phyloP scores from a whole-genome alignment of 1,139 yeast genomes.

The Suhomyces taliae region DNA sequence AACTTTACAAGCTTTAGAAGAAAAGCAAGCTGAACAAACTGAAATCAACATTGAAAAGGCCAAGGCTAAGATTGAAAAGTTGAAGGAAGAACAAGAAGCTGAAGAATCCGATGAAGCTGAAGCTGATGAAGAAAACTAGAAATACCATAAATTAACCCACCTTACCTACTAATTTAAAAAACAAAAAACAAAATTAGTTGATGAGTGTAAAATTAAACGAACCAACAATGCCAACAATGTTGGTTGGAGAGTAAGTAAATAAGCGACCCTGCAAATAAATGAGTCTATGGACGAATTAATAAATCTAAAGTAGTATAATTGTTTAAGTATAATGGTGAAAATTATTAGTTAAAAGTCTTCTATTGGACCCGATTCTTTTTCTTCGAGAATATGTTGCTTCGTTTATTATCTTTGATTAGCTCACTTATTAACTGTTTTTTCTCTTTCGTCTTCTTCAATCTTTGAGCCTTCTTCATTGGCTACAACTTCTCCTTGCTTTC shows the following conservation, averaged over 20 bases:
- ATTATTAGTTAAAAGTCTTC: no score
- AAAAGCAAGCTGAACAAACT: slow-evolving; percentile 81
- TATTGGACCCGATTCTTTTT: no score
- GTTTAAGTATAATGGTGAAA: no score
- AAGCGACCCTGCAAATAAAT: not conserved
- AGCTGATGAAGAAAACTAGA: slow-evolving; percentile 21
- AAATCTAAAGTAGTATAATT: no score
- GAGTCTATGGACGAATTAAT: no score
- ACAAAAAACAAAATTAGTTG: not conserved
- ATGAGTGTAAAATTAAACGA: not conserved
- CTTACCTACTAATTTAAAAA: not conserved
- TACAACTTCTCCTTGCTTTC: not conserved
- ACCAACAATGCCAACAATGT: not conserved
- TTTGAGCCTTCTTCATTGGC: not conserved
- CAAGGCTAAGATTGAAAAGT: slow-evolving; percentile 69
- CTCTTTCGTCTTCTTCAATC: not conserved
- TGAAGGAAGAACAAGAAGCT: slow-evolving; percentile 45
- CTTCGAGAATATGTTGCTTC: no score
- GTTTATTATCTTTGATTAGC: no score
- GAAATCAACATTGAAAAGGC: slow-evolving; percentile 72
- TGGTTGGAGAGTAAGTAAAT: not conserved
- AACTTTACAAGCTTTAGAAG: slow-evolving; percentile 68
- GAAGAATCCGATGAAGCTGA: slow-evolving; percentile 27
- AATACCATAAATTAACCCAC: slow-evolving; percentile 1
- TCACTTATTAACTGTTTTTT: no score